Conservation (phyloP, 768 basidiomycete genomes). For the Trametes cinnabarina region DNA sequence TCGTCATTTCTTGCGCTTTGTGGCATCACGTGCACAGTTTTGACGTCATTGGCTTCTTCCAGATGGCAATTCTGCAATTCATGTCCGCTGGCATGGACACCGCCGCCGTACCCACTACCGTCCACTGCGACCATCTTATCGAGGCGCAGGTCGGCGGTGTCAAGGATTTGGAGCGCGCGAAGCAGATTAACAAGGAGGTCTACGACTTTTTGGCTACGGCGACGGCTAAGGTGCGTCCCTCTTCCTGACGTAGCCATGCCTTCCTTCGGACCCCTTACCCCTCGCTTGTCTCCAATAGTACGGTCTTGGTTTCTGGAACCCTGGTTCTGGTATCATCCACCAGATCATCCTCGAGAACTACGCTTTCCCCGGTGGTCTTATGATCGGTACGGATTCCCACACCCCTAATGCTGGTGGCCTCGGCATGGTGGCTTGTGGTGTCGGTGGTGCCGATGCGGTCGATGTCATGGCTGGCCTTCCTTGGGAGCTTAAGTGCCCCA, state of each 20-base stretch:
- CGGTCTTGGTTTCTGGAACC: slow-evolving; percentile 99
- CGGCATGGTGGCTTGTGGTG: slow-evolving; percentile 99
- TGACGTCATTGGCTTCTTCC: slow-evolving; percentile 29
- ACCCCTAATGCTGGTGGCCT: slow-evolving; percentile 99
- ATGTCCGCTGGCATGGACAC: slow-evolving; percentile 99
- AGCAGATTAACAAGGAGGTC: slow-evolving; percentile 95
- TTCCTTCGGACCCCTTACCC: background rate
- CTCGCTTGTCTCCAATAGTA: slow-evolving; percentile 51
- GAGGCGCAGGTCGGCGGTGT: slow-evolving; percentile 94
- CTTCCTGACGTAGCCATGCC: background rate
- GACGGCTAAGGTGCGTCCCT: slow-evolving; percentile 72
- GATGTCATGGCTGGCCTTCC: slow-evolving; percentile 98
- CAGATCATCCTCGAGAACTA: slow-evolving; percentile 99
- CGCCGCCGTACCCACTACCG: slow-evolving; percentile 95
- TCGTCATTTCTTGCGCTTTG: slow-evolving; percentile 23
- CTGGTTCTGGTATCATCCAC: slow-evolving; percentile 98
- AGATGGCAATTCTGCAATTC: slow-evolving; percentile 99
- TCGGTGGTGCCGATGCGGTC: slow-evolving; percentile 98
- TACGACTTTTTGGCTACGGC: slow-evolving; percentile 99
- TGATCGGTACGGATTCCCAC: slow-evolving; percentile 99
- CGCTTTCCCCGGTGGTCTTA: slow-evolving; percentile 97
- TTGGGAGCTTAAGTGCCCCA: slow-evolving; percentile 99
- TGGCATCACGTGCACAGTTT: slow-evolving; percentile 15
- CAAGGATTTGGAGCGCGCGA: slow-evolving; percentile 90
- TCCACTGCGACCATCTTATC: slow-evolving; percentile 99